Evolutionary conservation across 495 filamentous ascomycete species (phyloP), one percentile per base, ranked within the genome.

Genomic region (Penicillium nucicola): DNA sequence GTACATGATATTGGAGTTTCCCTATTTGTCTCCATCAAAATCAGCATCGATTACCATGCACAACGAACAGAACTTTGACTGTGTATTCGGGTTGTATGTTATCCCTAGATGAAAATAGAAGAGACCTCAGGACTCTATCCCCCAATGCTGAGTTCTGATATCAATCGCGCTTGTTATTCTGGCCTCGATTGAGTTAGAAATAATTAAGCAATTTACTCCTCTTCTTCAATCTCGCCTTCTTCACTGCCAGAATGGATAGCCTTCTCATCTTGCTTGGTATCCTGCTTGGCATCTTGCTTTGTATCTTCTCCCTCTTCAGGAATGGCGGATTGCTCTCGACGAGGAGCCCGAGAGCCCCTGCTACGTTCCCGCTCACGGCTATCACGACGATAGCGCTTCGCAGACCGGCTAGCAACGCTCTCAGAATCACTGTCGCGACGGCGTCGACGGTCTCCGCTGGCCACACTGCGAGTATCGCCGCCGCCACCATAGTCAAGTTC

Each of bases 191-290:
- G 48, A 15, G 17, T 36, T 22, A 33, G 35, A 45, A 33, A 34
- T 7, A 10, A 10, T 4, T n/a, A 32, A 39, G 34, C 10, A 22
- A 23, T 37, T 22, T 33, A 36, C 17, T 77, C 90, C 55, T 95
- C 90, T 72, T 97, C 93, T 64, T 96, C 93, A 57, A 98, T 96
- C 74, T 98, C 93, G 20, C 93, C 93, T 69, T 98, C 93, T 70
- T 98, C 93, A 58, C 93, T 97, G 30, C 95, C 93, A 33, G 85
- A 88, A 60, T 87, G 84, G 17, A 89, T 80, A 2, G 80, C 79
- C 51, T 80, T 76, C 48, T 92, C 86, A 51, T 89, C 80, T 56
- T 84, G 80, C 22, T 72, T 72, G 18, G 71, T 70, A 18, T 73
- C 80, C 56, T 84, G 80, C 22, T 72, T 72, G 18, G 71, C 70